phyloP scores from a whole-genome alignment of 768 basidiomycete species.

The Ephemerocybe angulata region DNA sequence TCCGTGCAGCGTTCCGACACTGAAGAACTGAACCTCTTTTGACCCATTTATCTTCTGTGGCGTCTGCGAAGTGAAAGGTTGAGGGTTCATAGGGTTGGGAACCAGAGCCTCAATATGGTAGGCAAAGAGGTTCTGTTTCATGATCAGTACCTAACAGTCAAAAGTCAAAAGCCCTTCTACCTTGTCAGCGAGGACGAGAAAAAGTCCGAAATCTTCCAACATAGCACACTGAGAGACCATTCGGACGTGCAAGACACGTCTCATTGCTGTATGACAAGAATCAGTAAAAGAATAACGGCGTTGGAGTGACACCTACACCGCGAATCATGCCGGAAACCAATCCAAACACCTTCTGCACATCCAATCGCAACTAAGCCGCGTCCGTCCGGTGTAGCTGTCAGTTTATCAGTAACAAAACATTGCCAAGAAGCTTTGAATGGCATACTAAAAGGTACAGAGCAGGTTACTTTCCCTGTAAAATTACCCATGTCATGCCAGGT shows the following conservation, averaged over 20 bases:
- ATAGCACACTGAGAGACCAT: conserved; percentile 95
- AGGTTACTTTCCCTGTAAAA: conserved; percentile 84
- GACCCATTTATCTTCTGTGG: conserved; percentile 88
- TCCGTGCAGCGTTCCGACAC: conserved; percentile 83
- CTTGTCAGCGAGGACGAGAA: conserved; percentile 93
- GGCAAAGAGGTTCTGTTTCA: conserved; percentile 71
- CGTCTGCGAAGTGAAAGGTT: conserved; percentile 66
- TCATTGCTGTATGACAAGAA: conserved; percentile 73
- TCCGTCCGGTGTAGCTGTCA: conserved; percentile 75
- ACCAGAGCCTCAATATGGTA: conserved; percentile 96
- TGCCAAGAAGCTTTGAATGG: conserved; percentile 28
- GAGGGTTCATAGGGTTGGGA: conserved; percentile 70
- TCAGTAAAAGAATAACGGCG: not conserved
- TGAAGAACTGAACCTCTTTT: conserved; percentile 94
- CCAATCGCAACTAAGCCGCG: conserved; percentile 89
- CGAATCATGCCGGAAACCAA: conserved; percentile 89
- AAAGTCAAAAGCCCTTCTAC: conserved; percentile 33
- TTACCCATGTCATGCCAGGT: conserved; percentile 73
- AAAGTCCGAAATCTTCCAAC: conserved; percentile 93
- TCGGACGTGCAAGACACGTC: conserved; percentile 89
- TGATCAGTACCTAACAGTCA: not conserved
- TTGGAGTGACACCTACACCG: conserved; percentile 60
- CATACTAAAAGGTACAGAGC: conserved; percentile 89
- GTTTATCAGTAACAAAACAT: not conserved
- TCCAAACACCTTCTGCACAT: conserved; percentile 96